Percentiles rank a stretch among this genome's conserved stretches.
Conservation (phyloP, 306 rosid genomes). For the Sicyos edulis region DNA sequence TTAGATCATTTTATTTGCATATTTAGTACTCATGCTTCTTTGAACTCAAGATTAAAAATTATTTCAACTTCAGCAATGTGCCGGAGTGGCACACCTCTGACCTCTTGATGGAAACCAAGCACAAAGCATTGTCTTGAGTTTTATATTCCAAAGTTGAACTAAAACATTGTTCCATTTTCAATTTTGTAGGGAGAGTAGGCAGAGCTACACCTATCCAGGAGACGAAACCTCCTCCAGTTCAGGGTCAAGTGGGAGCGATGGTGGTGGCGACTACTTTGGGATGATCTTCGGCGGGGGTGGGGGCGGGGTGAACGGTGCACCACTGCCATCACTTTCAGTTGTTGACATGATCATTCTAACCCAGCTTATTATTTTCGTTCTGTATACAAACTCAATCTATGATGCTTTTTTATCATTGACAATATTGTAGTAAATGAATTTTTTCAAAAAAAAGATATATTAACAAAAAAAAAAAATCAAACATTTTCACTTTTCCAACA, state of each 20-base stretch:
- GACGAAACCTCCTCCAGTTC: constrained; percentile 35
- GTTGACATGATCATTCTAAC: constrained; percentile 38
- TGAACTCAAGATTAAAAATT: too few species aligned
- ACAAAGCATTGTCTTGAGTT: neutral
- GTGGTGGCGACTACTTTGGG: constrained; percentile 62
- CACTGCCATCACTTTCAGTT: constrained; percentile 33
- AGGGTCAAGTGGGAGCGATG: constrained; percentile 35
- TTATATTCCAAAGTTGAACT: neutral
- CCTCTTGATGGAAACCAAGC: neutral
- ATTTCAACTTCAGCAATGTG: too few species aligned
- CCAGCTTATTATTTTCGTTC: constrained; percentile 41
- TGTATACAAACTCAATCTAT: constrained; percentile 42
- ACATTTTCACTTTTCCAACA: neutral
- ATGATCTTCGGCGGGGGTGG: constrained; percentile 63
- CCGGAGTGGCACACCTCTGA: too few species aligned
- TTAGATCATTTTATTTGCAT: neutral
- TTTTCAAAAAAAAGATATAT: neutral
- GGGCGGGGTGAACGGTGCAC: constrained; percentile 33
- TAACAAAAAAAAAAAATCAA: neutral
- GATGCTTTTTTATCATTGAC: constrained; percentile 32
- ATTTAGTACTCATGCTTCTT: too few species aligned
- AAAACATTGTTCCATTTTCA: constrained; percentile 12
- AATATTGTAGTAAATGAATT: constrained; percentile 26
- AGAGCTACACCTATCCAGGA: constrained; percentile 29
- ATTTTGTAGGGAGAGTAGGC: constrained; percentile 56